Base-by-base conservation (phyloP, 2,329 filamentous ascomycete genomes). In the Acephala macrosclerotiorum region DNA sequence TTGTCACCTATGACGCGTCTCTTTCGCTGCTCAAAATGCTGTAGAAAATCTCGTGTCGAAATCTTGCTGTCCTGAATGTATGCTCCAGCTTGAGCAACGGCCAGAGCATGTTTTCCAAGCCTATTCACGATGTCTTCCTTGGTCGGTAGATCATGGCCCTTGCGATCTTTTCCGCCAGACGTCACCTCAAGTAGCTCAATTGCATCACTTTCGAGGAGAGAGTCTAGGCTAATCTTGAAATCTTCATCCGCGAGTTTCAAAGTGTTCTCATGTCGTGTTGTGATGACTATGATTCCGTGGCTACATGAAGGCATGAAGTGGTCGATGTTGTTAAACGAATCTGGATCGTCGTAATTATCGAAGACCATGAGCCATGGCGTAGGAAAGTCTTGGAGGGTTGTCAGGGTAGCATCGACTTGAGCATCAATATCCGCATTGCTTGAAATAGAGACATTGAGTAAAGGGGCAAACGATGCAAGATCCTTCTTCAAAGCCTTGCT, bases 291-390 rank as follows among this genome's bases (percentile, higher is more conserved):
- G 1, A 33, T 2, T 12, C 49, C 49, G 5, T 29, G 12, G 26
- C 33, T 55, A 22, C 25, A 29, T n/a, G 25, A 2, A 6, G 49
- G 49, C 3, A 55, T 55, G 14, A 5, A 55, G 14, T 55, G 25
- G 5, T 29, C 25, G 22, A 55, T 18, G 7, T 29, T 8, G 5
- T 25, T 18, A 26, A 55, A 18, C 12, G 14, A 18, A 3, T 33
- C 25, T 18, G 49, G 25, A 5, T 55, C 22, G 33, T 55, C 49
- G 14, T 29, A 18, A 55, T 55, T 55, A 55, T 55, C 49, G 25
- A 55, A 16, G 3, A 55, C 49, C 16, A 55, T 55, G 25, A 55
- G 49, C 49, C 49, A 55, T 3, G 49, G 49, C 14, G 26, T n/a
- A 12, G 29, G 29, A 33, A 33, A 33, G 29, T 5, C 29, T 33